Evolutionary conservation across 2,329 filamentous ascomycete species (phyloP).

Genomic region (Penicillium digitatum): DNA sequence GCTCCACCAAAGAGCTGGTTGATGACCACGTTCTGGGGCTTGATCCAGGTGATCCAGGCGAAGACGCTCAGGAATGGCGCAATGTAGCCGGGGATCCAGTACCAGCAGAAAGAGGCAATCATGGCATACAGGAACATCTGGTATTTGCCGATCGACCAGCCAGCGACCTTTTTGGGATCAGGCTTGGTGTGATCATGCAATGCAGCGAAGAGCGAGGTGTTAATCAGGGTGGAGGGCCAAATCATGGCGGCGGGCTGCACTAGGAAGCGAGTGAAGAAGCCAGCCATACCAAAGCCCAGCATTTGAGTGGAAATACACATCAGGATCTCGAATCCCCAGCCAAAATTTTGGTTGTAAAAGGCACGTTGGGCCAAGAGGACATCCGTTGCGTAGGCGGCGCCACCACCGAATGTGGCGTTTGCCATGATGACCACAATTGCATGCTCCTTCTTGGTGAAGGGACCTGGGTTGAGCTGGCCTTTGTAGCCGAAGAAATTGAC

Average conservation of each 20-base stretch:
- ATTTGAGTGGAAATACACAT: constrained; percentile 66
- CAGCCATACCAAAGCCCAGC: constrained; percentile 65
- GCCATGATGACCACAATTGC: constrained; percentile 52
- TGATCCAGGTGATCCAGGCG: constrained; percentile 68
- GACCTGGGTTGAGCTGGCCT: constrained; percentile 43
- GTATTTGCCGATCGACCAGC: constrained; percentile 64
- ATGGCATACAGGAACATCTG: constrained; percentile 61
- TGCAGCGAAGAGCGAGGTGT: constrained; percentile 65
- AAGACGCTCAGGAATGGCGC: constrained; percentile 67
- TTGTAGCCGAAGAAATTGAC: constrained; percentile 38
- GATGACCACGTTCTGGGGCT: constrained; percentile 62
- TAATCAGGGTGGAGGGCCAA: constrained; percentile 66
- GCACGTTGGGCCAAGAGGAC: constrained; percentile 67
- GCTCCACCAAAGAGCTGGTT: constrained; percentile 52
- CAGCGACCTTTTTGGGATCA: constrained; percentile 55
- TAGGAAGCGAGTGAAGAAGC: constrained; percentile 62
- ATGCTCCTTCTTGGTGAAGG: constrained; percentile 49
- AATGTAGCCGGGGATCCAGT: constrained; percentile 66
- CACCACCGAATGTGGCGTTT: constrained; percentile 61
- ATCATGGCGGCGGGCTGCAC: constrained; percentile 62
- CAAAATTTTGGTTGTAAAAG: constrained; percentile 69
- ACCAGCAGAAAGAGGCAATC: constrained; percentile 58
- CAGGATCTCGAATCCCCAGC: constrained; percentile 62
- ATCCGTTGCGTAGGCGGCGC: constrained; percentile 66
- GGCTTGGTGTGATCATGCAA: constrained; percentile 63